These are phyloP conservation scores for Lasiodiplodia gonubiensis DNA, from an alignment of 2,329 filamentous ascomycete genomes.

Conservation along the genomic window DNA sequence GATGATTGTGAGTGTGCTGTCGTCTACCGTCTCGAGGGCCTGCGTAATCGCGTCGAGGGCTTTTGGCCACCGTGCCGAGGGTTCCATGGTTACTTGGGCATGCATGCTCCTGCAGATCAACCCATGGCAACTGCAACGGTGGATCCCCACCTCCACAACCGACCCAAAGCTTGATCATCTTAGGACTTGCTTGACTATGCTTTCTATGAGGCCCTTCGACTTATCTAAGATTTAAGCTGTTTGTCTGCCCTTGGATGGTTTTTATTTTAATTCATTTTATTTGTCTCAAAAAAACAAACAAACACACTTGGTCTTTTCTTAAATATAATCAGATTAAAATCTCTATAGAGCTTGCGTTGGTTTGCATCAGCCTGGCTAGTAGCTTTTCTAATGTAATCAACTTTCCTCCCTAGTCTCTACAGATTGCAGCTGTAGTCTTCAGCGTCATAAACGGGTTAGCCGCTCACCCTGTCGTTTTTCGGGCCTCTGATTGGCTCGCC, in stretches of 20 bases:
- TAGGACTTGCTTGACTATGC: not conserved
- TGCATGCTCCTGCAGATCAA: not conserved
- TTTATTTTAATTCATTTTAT: too few species aligned
- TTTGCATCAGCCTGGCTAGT: too few species aligned
- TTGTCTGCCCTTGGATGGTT: not conserved
- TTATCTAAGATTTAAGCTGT: too few species aligned
- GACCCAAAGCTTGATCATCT: not conserved
- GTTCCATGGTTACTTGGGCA: not conserved
- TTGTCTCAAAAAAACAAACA: not conserved
- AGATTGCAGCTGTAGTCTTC: too few species aligned
- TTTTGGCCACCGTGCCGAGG: not conserved
- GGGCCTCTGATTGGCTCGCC: too few species aligned
- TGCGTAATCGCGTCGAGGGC: not conserved
- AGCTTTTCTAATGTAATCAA: too few species aligned
- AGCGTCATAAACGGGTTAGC: too few species aligned
- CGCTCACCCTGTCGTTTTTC: too few species aligned
- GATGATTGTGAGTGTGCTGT: not conserved
- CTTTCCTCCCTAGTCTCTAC: too few species aligned
- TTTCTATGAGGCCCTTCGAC: too few species aligned
- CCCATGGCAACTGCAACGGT: not conserved
- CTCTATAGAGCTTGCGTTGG: not conserved
- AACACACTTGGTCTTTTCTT: too few species aligned
- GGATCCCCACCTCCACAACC: not conserved
- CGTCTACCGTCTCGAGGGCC: not conserved
- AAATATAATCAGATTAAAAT: not conserved